These are phyloP conservation scores for Leptographium radiaticola DNA, from an alignment of 2,329 filamentous ascomycete genomes.

Conservation along the genomic window DNA sequence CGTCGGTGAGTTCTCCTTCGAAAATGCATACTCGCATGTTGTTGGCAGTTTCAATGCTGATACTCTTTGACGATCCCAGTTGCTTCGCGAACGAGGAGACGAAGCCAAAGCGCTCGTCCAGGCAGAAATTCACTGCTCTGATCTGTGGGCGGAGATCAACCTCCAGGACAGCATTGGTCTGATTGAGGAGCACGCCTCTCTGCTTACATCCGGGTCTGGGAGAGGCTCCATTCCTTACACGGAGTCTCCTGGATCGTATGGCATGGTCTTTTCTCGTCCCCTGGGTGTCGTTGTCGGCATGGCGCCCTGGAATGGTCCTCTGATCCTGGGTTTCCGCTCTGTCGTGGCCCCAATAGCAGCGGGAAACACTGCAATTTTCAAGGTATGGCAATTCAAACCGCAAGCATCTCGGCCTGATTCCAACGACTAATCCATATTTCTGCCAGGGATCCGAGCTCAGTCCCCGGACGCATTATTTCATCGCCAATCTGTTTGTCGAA, in stretches of 20 bases:
- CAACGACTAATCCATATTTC: neutral
- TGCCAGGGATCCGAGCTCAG: conserved; percentile 3
- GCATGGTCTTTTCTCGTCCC: neutral
- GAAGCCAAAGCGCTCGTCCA: neutral
- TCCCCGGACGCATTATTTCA: conserved; percentile 2
- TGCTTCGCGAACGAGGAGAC: neutral
- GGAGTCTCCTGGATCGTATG: neutral
- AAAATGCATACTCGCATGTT: neutral
- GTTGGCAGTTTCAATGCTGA: neutral
- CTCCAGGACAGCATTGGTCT: neutral
- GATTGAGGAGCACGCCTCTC: neutral
- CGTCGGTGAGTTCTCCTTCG: neutral
- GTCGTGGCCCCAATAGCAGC: conserved; percentile 56
- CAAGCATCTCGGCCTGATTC: no score
- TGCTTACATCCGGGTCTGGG: neutral
- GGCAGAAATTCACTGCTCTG: neutral
- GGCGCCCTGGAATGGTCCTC: conserved; percentile 61
- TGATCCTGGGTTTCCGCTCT: conserved; percentile 38
- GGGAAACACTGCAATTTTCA: conserved; percentile 69
- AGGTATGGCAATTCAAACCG: conserved; percentile 24
- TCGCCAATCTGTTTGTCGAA: neutral
- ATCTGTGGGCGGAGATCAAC: neutral
- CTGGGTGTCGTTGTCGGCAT: conserved; percentile 68
- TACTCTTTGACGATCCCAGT: neutral
- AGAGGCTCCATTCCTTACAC: neutral